These are phyloP conservation scores for Linum usitatissimum DNA, from an alignment of 345 rosid genomes.

Conservation along the genomic window DNA sequence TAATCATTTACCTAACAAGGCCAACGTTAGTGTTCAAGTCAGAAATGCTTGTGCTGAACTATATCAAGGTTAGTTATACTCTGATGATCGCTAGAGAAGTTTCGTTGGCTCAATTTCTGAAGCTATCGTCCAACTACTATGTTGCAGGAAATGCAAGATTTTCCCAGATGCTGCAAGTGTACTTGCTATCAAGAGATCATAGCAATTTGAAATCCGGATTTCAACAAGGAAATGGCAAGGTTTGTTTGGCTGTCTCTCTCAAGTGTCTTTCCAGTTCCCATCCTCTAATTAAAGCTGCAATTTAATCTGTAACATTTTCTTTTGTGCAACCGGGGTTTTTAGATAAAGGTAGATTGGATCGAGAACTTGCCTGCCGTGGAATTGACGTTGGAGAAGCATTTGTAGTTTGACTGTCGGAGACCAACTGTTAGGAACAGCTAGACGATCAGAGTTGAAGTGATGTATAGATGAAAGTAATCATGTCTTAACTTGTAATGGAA, in stretches of 20 bases:
- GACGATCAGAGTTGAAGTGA: constrained; percentile 5
- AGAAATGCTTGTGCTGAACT: constrained; percentile 44
- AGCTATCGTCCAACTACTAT: not conserved
- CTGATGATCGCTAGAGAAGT: not conserved
- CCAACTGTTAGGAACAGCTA: constrained; percentile 18
- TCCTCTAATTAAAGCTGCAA: not conserved
- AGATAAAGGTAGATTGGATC: constrained; percentile 48
- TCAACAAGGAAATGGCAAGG: constrained; percentile 69
- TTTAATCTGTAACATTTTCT: not conserved
- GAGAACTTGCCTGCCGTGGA: constrained; percentile 43
- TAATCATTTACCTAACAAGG: constrained; percentile 52
- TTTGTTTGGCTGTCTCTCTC: constrained; percentile 17
- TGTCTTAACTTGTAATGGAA: no score
- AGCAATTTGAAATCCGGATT: constrained; percentile 59
- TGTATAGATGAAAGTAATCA: no score
- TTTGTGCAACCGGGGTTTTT: constrained; percentile 8
- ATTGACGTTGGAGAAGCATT: constrained; percentile 44
- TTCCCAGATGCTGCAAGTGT: constrained; percentile 42
- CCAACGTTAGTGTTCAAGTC: constrained; percentile 45
- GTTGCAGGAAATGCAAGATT: constrained; percentile 54
- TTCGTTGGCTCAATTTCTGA: no score
- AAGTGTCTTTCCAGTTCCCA: not conserved
- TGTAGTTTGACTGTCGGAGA: constrained; percentile 54
- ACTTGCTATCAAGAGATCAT: constrained; percentile 67
- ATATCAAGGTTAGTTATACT: constrained; percentile 42